Percentiles rank a stretch among this genome's conserved stretches.
phyloP scores from a whole-genome alignment of 73 alveolate genomes.

The Blepharisma japonicum region DNA sequence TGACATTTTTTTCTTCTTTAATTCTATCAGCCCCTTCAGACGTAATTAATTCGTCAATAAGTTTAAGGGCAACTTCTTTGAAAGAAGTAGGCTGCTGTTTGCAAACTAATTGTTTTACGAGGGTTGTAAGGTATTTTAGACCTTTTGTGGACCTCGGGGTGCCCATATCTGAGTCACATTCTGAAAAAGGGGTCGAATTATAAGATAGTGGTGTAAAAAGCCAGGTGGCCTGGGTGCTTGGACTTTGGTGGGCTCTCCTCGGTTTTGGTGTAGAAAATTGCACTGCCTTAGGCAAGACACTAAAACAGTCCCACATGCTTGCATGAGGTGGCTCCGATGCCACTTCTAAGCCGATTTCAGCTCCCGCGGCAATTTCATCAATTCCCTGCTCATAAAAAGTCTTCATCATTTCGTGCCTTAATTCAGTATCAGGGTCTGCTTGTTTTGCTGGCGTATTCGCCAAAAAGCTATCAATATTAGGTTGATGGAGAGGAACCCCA shows the following conservation, averaged over 20 bases:
- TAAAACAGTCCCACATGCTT: not conserved
- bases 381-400: not conserved
- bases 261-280: constrained; percentile 28
- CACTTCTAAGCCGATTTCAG: not conserved
- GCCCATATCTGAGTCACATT: constrained; percentile 18
- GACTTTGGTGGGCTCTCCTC: not conserved
- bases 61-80: constrained; percentile 72
- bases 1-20: constrained; percentile 81
- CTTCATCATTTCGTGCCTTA: not conserved
- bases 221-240: constrained; percentile 27
- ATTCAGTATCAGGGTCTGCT: not conserved
- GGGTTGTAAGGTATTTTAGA: constrained; percentile 59
- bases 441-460: not conserved
- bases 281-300: not conserved
- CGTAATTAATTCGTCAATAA: constrained; percentile 29
- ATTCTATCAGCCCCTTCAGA: constrained; percentile 33
- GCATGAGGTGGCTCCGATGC: not conserved
- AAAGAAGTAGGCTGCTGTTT: constrained; percentile 56
- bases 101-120: constrained; percentile 65
- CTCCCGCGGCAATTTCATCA: constrained; percentile 12
- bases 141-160: constrained; percentile 41
- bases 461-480: not conserved
- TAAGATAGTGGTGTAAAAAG: not conserved
- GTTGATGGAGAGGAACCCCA: not conserved
- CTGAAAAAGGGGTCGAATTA: constrained; percentile 16